These are phyloP conservation scores for Baorangia bicolor DNA, from an alignment of 768 basidiomycete species.

Conservation along the genomic window DNA sequence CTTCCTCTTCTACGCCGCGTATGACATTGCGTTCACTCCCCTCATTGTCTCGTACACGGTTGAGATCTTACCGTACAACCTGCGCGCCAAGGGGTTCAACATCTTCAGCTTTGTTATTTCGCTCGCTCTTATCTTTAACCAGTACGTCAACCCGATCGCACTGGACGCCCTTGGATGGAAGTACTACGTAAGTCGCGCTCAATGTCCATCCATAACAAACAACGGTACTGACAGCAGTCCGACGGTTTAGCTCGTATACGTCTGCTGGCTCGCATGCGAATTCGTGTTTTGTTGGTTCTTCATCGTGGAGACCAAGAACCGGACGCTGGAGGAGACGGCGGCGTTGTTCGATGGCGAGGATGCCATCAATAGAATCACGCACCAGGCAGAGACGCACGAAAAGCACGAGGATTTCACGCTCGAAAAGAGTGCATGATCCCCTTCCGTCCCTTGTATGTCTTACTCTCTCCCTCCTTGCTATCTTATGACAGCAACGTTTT, in stretches of 20 bases:
- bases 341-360: conserved; percentile 75
- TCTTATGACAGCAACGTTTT: not conserved
- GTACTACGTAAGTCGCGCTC: conserved; percentile 55
- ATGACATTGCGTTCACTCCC: conserved; percentile 83
- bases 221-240: not conserved
- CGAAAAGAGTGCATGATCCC: conserved; percentile 23
- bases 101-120: conserved; percentile 80
- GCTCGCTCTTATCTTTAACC: conserved; percentile 82
- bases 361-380: conserved; percentile 38
- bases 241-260: conserved; percentile 56
- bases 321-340: conserved; percentile 79
- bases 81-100: conserved; percentile 86
- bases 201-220: not conserved
- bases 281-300: conserved; percentile 63
- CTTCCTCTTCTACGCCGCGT: conserved; percentile 77
- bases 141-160: conserved; percentile 84
- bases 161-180: conserved; percentile 66
- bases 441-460: not conserved
- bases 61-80: conserved; percentile 80
- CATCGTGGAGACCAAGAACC: conserved; percentile 69
- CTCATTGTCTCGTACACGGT: conserved; percentile 85
- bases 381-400: conserved; percentile 22
- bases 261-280: conserved; percentile 68
- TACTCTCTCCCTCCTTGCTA: not conserved
- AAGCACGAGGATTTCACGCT: conserved; percentile 9